These are phyloP conservation scores for Lentinula lateritia DNA, from an alignment of 768 basidiomycete species.

Conservation along the genomic window DNA sequence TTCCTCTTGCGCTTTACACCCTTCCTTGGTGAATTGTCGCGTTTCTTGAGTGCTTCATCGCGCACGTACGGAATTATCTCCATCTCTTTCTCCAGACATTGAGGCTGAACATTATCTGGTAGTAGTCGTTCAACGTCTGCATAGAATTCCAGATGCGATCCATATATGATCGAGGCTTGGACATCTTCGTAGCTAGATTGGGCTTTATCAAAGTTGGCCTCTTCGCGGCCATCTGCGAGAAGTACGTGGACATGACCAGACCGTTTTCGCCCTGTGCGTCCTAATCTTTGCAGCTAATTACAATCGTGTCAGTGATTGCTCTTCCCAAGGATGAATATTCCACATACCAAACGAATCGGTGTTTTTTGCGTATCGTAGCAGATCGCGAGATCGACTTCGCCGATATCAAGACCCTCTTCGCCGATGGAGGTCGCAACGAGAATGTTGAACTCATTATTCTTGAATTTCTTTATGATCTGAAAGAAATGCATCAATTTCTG, in stretches of 20 bases:
- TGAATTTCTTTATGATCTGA: conserved; percentile 85
- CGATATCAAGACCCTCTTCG: conserved; percentile 97
- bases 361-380: conserved; percentile 98
- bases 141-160: conserved; percentile 86
- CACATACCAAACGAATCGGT: conserved; percentile 87
- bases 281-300: conserved; percentile 85
- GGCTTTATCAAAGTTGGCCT: conserved; percentile 84
- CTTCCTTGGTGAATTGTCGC: conserved; percentile 21
- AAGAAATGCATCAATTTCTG: conserved; percentile 7
- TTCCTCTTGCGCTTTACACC: conserved; percentile 66
- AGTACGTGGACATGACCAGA: conserved; percentile 88
- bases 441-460: conserved; percentile 81
- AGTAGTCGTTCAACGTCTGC: conserved; percentile 87
- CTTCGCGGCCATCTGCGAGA: conserved; percentile 87
- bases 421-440: conserved; percentile 95
- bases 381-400: conserved; percentile 92
- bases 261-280: conserved; percentile 91
- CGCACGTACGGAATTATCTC: conserved; percentile 72
- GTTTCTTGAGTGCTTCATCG: conserved; percentile 35
- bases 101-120: conserved; percentile 71
- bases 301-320: neutral
- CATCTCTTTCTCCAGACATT: conserved; percentile 76
- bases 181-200: conserved; percentile 83
- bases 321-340: neutral
- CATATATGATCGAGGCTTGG: conserved; percentile 80